Conservation (phyloP, 2,329 filamentous ascomycete species). For the Colletotrichum sp. region DNA sequence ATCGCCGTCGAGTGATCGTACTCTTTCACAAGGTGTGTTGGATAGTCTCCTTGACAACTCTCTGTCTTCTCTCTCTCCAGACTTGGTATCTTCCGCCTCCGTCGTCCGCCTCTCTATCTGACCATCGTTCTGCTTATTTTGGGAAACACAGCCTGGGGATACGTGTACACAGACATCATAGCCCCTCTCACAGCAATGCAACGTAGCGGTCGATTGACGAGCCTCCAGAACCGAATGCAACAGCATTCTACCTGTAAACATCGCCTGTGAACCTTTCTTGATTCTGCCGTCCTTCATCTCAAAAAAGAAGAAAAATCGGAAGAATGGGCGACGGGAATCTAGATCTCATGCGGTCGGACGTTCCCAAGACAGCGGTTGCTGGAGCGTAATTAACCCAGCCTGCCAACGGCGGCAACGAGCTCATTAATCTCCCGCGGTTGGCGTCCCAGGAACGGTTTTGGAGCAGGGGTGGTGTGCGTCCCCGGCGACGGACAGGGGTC, state of each 20-base stretch:
- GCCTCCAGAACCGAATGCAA: neutral
- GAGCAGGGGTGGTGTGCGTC: neutral
- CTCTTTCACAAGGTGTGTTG: neutral
- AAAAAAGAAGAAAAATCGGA: neutral
- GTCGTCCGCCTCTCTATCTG: fast-evolving
- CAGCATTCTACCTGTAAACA: neutral
- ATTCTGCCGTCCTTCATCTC: neutral
- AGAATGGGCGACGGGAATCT: neutral
- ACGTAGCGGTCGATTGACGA: neutral
- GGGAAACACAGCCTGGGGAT: neutral
- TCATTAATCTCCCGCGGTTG: slow-evolving; percentile 8
- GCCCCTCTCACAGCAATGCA: neutral
- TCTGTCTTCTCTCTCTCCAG: neutral
- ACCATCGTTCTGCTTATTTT: neutral
- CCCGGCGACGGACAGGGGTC: neutral
- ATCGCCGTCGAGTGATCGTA: neutral
- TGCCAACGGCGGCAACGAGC: neutral
- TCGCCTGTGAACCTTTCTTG: neutral
- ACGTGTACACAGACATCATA: neutral
- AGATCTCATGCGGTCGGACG: neutral
- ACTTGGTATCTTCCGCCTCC: neutral
- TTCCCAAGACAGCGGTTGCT: neutral
- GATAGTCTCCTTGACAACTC: neutral
- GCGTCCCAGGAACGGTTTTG: slow-evolving; percentile 3
- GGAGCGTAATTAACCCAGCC: neutral